Conservation (phyloP, 805 yeast species). For the Metschnikowia baotianmanensis region DNA sequence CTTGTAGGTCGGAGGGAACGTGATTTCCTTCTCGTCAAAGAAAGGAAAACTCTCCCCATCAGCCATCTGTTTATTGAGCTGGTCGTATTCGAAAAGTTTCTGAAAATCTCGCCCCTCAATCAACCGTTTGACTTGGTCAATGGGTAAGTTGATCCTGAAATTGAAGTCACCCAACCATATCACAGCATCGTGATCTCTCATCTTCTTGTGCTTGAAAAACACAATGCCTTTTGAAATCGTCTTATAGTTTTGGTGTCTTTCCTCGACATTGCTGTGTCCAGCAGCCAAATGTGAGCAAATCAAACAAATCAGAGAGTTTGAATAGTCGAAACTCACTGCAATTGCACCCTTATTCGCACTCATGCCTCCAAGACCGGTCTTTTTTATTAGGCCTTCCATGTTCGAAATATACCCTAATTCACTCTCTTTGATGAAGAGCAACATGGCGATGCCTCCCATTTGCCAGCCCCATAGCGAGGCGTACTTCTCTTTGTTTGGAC, state of each 20-base stretch:
- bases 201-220: constrained; percentile 52
- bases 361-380: constrained; percentile 93
- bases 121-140: constrained; percentile 60
- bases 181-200: constrained; percentile 77
- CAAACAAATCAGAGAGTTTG: constrained; percentile 71
- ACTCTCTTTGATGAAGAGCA: constrained; percentile 62
- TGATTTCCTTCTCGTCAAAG: constrained; percentile 76
- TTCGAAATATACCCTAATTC: constrained; percentile 53
- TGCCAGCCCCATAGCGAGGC: constrained; percentile 70
- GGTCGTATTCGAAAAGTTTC: constrained; percentile 68
- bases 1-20: constrained; percentile 90
- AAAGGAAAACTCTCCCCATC: constrained; percentile 74
- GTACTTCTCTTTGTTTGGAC: constrained; percentile 42
- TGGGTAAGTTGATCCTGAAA: constrained; percentile 70
- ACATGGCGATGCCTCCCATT: constrained; percentile 77
- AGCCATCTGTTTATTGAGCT: constrained; percentile 71
- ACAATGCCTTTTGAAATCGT: constrained; percentile 68
- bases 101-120: constrained; percentile 48
- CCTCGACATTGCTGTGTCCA: constrained; percentile 76
- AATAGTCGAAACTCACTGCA: constrained; percentile 62
- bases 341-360: constrained; percentile 81
- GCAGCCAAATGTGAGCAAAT: constrained; percentile 92
- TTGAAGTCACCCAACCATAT: constrained; percentile 95
- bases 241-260: constrained; percentile 83
- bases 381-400: constrained; percentile 71